phyloP scores from a whole-genome alignment of 352 stramenopile genomes.

The Phytophthora gonapodyides region DNA sequence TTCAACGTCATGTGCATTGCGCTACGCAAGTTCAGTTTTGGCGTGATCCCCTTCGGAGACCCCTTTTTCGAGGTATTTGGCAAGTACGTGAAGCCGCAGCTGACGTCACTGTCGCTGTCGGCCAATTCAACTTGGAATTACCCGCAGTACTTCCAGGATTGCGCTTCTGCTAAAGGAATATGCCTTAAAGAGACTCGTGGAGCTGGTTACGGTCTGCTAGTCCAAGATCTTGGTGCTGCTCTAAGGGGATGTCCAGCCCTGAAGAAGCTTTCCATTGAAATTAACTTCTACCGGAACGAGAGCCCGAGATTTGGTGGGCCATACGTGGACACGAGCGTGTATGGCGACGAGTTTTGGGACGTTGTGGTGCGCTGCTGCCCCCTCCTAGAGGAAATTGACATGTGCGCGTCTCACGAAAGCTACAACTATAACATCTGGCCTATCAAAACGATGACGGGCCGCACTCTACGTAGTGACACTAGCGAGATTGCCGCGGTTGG shows the following conservation, averaged over 20 bases:
- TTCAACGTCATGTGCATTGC: conserved; percentile 28
- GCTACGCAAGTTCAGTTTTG: conserved; percentile 27
- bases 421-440: too few species aligned
- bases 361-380: too few species aligned
- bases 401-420: too few species aligned
- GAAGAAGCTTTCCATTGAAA: neutral
- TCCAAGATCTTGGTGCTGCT: conserved; percentile 1
- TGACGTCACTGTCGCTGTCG: conserved; percentile 21
- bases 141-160: conserved; percentile 27
- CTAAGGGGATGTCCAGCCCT: neutral
- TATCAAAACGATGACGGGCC: too few species aligned
- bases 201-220: conserved; percentile 11
- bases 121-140: conserved; percentile 38
- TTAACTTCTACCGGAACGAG: neutral
- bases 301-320: too few species aligned
- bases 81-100: conserved; percentile 30
- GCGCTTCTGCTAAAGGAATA: neutral
- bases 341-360: too few species aligned
- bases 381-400: too few species aligned
- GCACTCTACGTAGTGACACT: too few species aligned
- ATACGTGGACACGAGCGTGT: too few species aligned
- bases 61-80: conserved; percentile 40
- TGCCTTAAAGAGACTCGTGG: neutral
- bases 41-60: conserved; percentile 28
- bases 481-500: too few species aligned